A percentile compares a stretch with the other conserved stretches of the same genome.
phyloP scores from a whole-genome alignment of 1,139 yeast species.

The Scheffersomyces illinoinensis region DNA sequence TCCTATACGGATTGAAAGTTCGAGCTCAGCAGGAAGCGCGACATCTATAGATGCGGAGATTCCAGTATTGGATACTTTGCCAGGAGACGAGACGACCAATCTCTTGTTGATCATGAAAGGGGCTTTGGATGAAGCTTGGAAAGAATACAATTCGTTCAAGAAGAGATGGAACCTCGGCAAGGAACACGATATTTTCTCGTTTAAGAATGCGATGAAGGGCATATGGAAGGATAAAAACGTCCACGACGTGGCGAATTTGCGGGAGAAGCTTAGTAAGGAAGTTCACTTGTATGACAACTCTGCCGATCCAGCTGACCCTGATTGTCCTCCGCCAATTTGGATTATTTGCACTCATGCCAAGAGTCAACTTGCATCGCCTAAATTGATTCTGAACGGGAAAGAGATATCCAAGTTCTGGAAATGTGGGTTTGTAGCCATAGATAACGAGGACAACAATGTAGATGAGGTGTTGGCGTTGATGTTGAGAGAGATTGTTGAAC shows the following conservation, averaged over 20 bases:
- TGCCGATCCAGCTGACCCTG: slow-evolving; percentile 48
- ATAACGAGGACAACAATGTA: slow-evolving; percentile 48
- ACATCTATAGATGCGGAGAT: slow-evolving; percentile 1
- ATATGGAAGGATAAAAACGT: slow-evolving; percentile 50
- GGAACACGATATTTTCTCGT: slow-evolving; percentile 65
- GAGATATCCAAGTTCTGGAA: slow-evolving; percentile 59
- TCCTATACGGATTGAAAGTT: background rate
- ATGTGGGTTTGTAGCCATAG: slow-evolving; percentile 63
- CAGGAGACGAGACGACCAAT: slow-evolving; percentile 37
- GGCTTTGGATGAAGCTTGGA: slow-evolving; percentile 73
- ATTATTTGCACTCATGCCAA: slow-evolving; percentile 62
- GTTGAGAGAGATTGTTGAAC: slow-evolving; percentile 59
- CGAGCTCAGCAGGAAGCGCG: background rate
- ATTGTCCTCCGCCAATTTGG: slow-evolving; percentile 66
- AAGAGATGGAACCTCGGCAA: slow-evolving; percentile 59
- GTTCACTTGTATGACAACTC: slow-evolving; percentile 19
- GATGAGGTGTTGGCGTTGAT: slow-evolving; percentile 58
- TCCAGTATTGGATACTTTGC: slow-evolving; percentile 7
- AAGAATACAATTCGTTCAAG: slow-evolving; percentile 57
- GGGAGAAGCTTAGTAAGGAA: slow-evolving; percentile 15
- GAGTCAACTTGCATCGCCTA: slow-evolving; percentile 58
- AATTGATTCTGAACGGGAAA: slow-evolving; percentile 55
- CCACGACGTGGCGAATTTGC: slow-evolving; percentile 16
- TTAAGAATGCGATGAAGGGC: slow-evolving; percentile 56
- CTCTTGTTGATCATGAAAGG: slow-evolving; percentile 49